Evolutionary conservation across 208 protist species (phyloP).

Genomic region (Phytomonas francai): DNA sequence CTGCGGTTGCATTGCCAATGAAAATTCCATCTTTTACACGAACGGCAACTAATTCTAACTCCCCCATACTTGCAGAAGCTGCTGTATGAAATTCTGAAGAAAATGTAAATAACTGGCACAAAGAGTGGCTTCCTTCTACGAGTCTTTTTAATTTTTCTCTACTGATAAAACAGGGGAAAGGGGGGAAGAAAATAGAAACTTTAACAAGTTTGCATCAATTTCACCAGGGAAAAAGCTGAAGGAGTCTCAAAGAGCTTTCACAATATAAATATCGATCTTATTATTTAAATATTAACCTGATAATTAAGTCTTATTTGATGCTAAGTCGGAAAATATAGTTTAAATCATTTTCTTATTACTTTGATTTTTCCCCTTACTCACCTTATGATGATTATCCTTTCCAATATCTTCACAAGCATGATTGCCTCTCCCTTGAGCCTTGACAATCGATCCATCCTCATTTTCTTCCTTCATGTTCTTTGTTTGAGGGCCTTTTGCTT

Average conservation of each 20-base stretch:
- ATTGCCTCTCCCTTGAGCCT: slow-evolving; percentile 12
- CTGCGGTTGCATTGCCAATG: slow-evolving; percentile 75
- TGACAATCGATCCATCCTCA: slow-evolving; percentile 13
- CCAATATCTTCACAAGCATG: slow-evolving; percentile 12
- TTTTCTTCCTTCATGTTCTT: slow-evolving; percentile 93
- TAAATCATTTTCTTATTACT: slow-evolving; percentile 3
- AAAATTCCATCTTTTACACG: slow-evolving; percentile 92
- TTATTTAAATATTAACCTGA: slow-evolving; percentile 9
- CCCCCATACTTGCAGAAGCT: slow-evolving; percentile 17
- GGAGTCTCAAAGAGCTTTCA: neutral
- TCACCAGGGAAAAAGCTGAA: neutral
- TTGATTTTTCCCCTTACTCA: slow-evolving; percentile 4
- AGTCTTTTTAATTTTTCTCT: neutral
- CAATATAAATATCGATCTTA: slow-evolving; percentile 2
- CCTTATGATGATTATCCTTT: slow-evolving; percentile 9
- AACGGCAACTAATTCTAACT: slow-evolving; percentile 77
- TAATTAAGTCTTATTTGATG: slow-evolving; percentile 8
- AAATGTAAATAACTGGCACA: slow-evolving; percentile 7
- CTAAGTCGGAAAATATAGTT: slow-evolving; percentile 13
- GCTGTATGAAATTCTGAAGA: slow-evolving; percentile 9
- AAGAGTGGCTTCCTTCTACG: neutral
- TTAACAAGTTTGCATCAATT: neutral
- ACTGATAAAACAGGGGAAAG: neutral
- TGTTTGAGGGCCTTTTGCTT: slow-evolving; percentile 27
- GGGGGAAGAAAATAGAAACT: neutral